Base-by-base conservation (phyloP, 805 yeast species). In the Lipomyces lipofer region DNA sequence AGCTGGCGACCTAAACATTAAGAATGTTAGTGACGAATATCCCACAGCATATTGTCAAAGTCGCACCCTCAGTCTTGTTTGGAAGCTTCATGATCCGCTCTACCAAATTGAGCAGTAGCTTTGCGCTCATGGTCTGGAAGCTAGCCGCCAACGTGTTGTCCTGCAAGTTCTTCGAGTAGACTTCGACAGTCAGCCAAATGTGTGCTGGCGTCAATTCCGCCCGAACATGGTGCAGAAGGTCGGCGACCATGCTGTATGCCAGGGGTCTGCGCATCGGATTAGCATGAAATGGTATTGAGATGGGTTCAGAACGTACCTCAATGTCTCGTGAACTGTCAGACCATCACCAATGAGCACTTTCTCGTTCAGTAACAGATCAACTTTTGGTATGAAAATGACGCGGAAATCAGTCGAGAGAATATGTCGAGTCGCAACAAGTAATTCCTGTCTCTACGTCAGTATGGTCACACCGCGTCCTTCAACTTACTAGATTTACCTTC, bases 51-150 rank as follows among this genome's bases (percentile, higher is more conserved):
- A 36, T 36, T 21, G 13, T 24, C 6, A 38, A 25, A 19, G 9
- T 24, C 57, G 12, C 29, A 54, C 59, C 60, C 59, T 94, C 96
- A 25, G 81, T 78, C 62, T 87, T 87, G 49, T 86, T 86, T 38
- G 87, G 91, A 63, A 91, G 70, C 64, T 86, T 86, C 79, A 86
- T 78, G 36, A 94, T 86, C 42, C 95, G 75, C 62, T 95, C 99
- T 19, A 94, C 92, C 64, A 95, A 74, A 69, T 94, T 95, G 58
- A 92, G 71, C 29, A 94, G 71, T 29, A 94, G 74, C 70, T 91
- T 92, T 2, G 97, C 96, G 71, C 97, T 87, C 97, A 94, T 90
- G 8, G 91, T 87, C 69, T 95, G 98, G 33, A 91, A 96, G 5
- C 95, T 87, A 57, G 88, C 78, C 0, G 95, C 94, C 59, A 94